Base-by-base conservation (phyloP, 805 yeast genomes). In the Sungouiella thailandica region DNA sequence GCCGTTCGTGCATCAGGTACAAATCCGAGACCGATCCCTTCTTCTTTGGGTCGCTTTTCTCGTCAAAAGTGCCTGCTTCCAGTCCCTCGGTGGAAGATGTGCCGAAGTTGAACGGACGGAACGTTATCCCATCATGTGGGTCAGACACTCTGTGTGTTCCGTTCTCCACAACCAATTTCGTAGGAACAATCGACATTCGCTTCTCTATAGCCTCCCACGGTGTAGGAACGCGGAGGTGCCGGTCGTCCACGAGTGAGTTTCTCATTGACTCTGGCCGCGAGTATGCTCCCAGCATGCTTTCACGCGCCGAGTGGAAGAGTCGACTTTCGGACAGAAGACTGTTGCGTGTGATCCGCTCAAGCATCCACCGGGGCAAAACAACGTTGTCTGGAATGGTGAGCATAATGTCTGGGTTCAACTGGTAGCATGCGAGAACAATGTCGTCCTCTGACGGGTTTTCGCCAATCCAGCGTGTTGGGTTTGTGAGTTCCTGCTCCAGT, bases 1-100 rank as follows among this genome's bases (percentile, higher is more conserved):
- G 68, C 52, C 39, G 52, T 52, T 43, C 58, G 49, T 34, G 67
- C 43, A 39, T 63, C 51, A 60, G 58, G 52, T 45, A 52, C 50
- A 47, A 55, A 50, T 27, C 52, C 12, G 35, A 50, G 24, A 40
- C 28, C 42, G 22, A 19, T 7, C 22, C 22, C 22, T 43, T 13
- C 34, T 29, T 32, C 32, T 33, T 42, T 5, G 28, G 10, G 7
- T 25, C 28, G 17, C 8, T 5, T 15, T 25, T 25, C 14, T 25
- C 28, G 25, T 23, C 13, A 7, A 23, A 11, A 23, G 13, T 23
- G 12, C 7, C 28, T 12, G 28, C 15, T 23, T 23, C 25, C 25
- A 23, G 17, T n/a, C 19, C 15, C 3, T 19, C 22, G 22, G 7
- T 9, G 9, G 22, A 19, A 7, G 22, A 19, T 7, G 22, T 19